These are phyloP conservation scores for Polytrichum formosum DNA, from an alignment of 225 moss, liverwort and hornwort genomes.

Conservation along the genomic window DNA sequence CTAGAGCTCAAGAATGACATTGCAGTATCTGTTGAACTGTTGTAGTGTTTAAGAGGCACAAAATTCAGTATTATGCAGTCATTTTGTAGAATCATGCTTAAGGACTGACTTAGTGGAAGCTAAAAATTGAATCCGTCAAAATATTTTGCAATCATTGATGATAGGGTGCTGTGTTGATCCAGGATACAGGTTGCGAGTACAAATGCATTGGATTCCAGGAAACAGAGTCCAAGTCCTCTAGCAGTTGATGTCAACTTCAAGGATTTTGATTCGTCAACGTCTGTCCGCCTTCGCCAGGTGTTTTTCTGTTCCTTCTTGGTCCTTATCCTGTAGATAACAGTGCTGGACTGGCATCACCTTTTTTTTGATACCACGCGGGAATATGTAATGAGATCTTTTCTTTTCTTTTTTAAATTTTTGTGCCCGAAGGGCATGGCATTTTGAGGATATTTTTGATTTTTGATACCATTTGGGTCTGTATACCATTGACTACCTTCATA, in stretches of 20 bases:
- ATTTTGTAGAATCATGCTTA: too few relatives aligned
- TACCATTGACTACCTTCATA: too few relatives aligned
- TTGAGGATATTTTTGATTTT: too few relatives aligned
- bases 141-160: conserved; percentile 14
- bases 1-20: too few relatives aligned
- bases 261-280: conserved; percentile 78
- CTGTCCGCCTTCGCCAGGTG: conserved; percentile 76
- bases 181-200: conserved; percentile 58
- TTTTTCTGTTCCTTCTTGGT: conserved; percentile 1
- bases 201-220: conserved; percentile 52
- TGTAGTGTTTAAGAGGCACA: too few relatives aligned
- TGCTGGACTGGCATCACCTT: background rate
- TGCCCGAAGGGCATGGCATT: too few relatives aligned
- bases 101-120: background rate
- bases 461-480: too few relatives aligned
- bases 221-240: conserved; percentile 44
- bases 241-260: conserved; percentile 57
- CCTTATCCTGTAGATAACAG: conserved; percentile 6
- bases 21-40: too few relatives aligned
- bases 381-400: too few relatives aligned
- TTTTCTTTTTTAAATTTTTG: too few relatives aligned
- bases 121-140: background rate
- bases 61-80: too few relatives aligned
- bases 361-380: background rate
- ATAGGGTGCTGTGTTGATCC: conserved; percentile 46